Evolutionary conservation across 768 basidiomycete genomes (phyloP), one percentile per base, ranked within the genome.

Genomic region (Leccinum subgranulosum): DNA sequence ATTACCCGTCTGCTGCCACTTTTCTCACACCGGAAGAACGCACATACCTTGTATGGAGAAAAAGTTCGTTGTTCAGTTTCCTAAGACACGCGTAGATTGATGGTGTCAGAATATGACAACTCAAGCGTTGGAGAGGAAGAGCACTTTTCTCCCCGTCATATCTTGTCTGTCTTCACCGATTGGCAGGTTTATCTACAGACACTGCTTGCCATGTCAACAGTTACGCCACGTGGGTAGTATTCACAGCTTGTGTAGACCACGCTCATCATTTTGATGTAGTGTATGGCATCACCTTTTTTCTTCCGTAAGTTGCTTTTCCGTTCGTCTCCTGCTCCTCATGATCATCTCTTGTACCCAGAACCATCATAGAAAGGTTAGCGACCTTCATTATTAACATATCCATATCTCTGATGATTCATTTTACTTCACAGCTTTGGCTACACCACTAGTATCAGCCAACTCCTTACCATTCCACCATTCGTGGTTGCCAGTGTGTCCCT

Each of bases 381-480:
- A 23, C 12, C 7, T 33, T 28, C 15, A 45, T 49, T 11, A 27
- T 21, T 25, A 2, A 10, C 12, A 33, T 33, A 33, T 31, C 31
- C n/a, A 19, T 29, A 10, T 19, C 3, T 14, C 28, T 25, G 21
- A 27, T 51, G 36, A 34, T 53, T 55, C 19, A 69, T 33, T 3
- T 50, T 49, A 27, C 9, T 29, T 49, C 15, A 48, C 58, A 85
- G 84, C 21, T 88, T 88, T 54, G 87, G 87, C 2, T 81, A 82
- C 65, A 68, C 77, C 3, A 67, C 81, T 4, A 72, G 84, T 0
- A 75, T 85, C 53, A 84, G 81, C 54, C 85, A 88, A 62, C 74
- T 89, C 3, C 76, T 90, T 41, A 86, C 86, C 2, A 81, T 88
- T 0, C 87, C 87, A 2, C 85, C 86, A 8, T 88, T 87, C 62